Base-by-base conservation (phyloP, 345 rosid genomes). In the Barbarea vulgaris region DNA sequence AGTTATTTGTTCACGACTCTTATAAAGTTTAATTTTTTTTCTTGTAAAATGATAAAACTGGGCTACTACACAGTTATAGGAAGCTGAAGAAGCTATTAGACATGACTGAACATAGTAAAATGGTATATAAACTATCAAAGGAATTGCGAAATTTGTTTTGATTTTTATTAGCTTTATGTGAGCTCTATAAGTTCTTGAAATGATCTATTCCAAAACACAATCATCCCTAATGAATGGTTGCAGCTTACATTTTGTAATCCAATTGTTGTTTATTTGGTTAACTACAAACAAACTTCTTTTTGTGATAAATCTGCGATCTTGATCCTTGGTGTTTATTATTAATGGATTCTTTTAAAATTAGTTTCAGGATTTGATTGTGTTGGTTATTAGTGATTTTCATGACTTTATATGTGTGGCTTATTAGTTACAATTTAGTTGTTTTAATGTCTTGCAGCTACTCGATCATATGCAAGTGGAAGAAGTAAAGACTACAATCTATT, bases 401-500 rank as follows among this genome's bases (percentile, higher is more conserved):
- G 64, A 25, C 64, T 69, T 4, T 39, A 39, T 54, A 19, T 19
- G 11, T 39, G 46, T 53, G 33, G 44, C 4, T 37, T 39, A 48
- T 41, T 33, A 44, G 22, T 22, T 10, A 44, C 15, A 21, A 1
- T 37, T 48, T 27, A 34, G 54, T 30, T 59, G 51, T 30, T 66
- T 72, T n/a, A 55, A n/a, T 72, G 48, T 73, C 64, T 72, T 79
- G 81, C 83, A 87, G 93, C 77, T 21, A 76, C 77, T 15, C 81
- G 90, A 47, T 80, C 81, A 48, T 91, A 88, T 72, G 85, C 93
- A 75, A 79, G 82, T 64, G 85, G 85, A 72, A 64, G 81, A 46
- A 60, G 71, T 27, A 86, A 79, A 75, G 82, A 78, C 64, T 94
- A 92, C 79, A 84, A 92, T 84, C 89, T 92, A 18, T 92, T 95